Evolutionary conservation across 495 filamentous ascomycete genomes (phyloP).

Genomic region (Penicillium chermesinum): DNA sequence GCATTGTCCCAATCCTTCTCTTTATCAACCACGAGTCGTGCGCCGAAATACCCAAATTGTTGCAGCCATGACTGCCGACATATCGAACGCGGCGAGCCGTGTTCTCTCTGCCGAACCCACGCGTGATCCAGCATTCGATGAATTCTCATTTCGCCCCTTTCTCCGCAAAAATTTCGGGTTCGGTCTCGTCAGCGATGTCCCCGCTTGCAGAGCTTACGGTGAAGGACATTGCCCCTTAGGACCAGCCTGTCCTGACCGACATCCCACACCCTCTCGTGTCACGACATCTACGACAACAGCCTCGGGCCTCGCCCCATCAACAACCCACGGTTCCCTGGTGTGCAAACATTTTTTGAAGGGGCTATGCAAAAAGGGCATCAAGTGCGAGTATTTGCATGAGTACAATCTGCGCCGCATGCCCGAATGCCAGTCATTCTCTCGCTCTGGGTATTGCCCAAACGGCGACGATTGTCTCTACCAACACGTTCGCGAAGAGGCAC

Average conservation of each 20-base stretch:
- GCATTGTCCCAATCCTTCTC: too few relatives aligned
- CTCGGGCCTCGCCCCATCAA: constrained; percentile 44
- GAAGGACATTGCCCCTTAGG: constrained; percentile 76
- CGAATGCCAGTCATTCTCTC: constrained; percentile 87
- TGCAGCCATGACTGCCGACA: constrained; percentile 39
- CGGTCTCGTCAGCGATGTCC: constrained; percentile 66
- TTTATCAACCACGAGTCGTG: too few relatives aligned
- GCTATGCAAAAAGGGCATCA: constrained; percentile 92
- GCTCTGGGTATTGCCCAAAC: constrained; percentile 88
- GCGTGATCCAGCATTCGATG: constrained; percentile 53
- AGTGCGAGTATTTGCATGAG: constrained; percentile 95
- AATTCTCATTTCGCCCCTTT: constrained; percentile 71
- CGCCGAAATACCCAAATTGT: too few relatives aligned
- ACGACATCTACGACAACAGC: constrained; percentile 51
- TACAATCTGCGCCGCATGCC: constrained; percentile 98
- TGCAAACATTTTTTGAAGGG: constrained; percentile 99
- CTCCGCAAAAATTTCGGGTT: constrained; percentile 71
- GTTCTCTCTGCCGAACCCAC: constrained; percentile 35
- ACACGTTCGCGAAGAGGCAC: constrained; percentile 78
- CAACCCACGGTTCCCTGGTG: constrained; percentile 62
- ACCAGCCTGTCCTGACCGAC: constrained; percentile 64
- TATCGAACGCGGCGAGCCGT: constrained; percentile 28
- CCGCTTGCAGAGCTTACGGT: constrained; percentile 74
- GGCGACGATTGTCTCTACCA: constrained; percentile 96
- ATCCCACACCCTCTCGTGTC: constrained; percentile 45